Conservation (phyloP, 768 basidiomycete species). For the Sporobolomyces roseus region DNA sequence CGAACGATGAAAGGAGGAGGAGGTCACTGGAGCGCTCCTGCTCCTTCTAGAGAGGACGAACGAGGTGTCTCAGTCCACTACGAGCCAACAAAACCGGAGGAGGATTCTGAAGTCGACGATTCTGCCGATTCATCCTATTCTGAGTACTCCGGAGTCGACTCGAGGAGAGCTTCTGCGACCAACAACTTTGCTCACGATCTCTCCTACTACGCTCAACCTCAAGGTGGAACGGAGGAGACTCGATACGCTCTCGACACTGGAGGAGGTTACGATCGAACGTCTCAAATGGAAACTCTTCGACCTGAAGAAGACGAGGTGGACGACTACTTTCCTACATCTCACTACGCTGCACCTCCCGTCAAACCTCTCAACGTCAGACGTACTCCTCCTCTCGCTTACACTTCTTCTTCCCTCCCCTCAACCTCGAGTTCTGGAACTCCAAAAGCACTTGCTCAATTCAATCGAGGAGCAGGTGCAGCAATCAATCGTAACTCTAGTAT, state of each 20-base stretch:
- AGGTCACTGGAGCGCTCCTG: not conserved
- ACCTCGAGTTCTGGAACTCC: not conserved
- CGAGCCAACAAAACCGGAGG: not conserved
- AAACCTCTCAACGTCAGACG: slow-evolving; percentile 6
- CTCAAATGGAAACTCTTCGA: slow-evolving; percentile 9
- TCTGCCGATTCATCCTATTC: not conserved
- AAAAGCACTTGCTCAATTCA: not conserved
- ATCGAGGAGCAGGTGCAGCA: not conserved
- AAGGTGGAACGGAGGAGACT: not conserved
- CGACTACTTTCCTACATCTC: too few relatives aligned
- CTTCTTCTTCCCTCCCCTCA: not conserved
- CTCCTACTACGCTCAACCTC: not conserved
- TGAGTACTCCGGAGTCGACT: not conserved
- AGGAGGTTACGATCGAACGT: slow-evolving; percentile 4
- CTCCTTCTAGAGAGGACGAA: slow-evolving; percentile 9
- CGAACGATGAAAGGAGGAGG: not conserved
- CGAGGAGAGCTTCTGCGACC: not conserved
- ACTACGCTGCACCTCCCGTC: not conserved
- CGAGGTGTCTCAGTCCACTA: not conserved
- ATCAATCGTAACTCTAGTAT: slow-evolving; percentile 6
- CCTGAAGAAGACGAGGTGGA: slow-evolving; percentile 2
- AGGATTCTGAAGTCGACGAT: not conserved
- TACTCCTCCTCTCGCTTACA: not conserved
- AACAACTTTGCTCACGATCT: not conserved
- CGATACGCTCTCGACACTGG: not conserved